These are phyloP conservation scores for Aspergillus versicolor DNA, from an alignment of 2,329 filamentous ascomycete genomes.

Conservation along the genomic window DNA sequence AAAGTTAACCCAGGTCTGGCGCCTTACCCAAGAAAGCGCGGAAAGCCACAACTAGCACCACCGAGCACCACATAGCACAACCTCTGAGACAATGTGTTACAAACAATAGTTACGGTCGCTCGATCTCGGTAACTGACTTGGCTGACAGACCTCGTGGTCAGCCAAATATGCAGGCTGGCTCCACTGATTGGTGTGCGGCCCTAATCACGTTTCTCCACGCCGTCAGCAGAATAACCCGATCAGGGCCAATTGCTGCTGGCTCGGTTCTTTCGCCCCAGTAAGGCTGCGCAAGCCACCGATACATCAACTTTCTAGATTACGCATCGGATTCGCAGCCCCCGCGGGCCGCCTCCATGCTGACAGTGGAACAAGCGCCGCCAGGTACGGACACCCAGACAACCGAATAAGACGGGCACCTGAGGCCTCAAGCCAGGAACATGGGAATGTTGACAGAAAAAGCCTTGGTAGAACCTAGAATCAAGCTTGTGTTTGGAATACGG, in stretches of 20 bases:
- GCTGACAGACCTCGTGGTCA: slow-evolving; percentile 21
- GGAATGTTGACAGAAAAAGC: neutral
- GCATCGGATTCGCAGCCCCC: neutral
- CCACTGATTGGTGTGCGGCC: slow-evolving; percentile 15
- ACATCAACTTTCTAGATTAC: neutral
- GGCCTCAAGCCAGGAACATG: neutral
- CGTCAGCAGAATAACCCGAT: neutral
- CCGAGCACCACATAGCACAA: slow-evolving; percentile 2
- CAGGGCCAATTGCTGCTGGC: neutral
- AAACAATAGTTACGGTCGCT: slow-evolving; percentile 10
- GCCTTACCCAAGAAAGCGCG: slow-evolving; percentile 8
- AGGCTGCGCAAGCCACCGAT: slow-evolving; percentile 18
- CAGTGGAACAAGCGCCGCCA: neutral
- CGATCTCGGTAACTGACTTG: neutral
- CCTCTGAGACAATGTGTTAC: slow-evolving; percentile 9
- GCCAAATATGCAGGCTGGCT: slow-evolving; percentile 21
- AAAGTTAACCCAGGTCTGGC: neutral
- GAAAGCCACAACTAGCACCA: neutral
- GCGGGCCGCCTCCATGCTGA: neutral
- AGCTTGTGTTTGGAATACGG: neutral
- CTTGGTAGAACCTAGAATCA: neutral
- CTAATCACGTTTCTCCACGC: slow-evolving; percentile 19
- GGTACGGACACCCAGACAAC: neutral
- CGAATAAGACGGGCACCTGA: neutral
- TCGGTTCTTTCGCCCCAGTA: slow-evolving; percentile 18